These are phyloP conservation scores for Babesia bigemina DNA, from an alignment of 169 alveolate species.

Conservation along the genomic window DNA sequence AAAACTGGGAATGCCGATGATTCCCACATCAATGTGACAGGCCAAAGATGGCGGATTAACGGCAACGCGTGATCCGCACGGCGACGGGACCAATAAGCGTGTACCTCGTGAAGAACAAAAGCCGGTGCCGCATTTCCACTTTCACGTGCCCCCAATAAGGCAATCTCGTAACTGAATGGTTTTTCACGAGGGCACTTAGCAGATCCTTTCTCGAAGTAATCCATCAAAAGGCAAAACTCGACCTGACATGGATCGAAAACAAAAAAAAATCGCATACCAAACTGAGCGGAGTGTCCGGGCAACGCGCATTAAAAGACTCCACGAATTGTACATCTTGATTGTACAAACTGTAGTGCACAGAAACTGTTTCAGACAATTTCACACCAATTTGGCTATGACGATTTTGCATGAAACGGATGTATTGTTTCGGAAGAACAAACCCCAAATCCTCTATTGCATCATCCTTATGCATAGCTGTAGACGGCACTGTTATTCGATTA, in stretches of 20 bases:
- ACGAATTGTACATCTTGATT: slow-evolving; percentile 77
- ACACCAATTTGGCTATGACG: slow-evolving; percentile 73
- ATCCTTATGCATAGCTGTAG: slow-evolving; percentile 61
- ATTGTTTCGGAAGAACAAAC: slow-evolving; percentile 75
- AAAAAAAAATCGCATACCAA: slow-evolving; percentile 18
- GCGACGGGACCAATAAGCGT: slow-evolving; percentile 76
- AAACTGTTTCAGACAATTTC: slow-evolving; percentile 71
- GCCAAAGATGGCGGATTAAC: slow-evolving; percentile 83
- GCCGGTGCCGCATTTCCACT: slow-evolving; percentile 64
- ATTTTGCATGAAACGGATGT: slow-evolving; percentile 81
- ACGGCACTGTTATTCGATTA: slow-evolving; percentile 51
- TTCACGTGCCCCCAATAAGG: slow-evolving; percentile 51
- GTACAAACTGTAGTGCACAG: slow-evolving; percentile 78
- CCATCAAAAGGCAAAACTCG: slow-evolving; percentile 73
- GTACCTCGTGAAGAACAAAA: slow-evolving; percentile 63
- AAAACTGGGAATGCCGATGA: slow-evolving; percentile 82
- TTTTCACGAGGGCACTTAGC: slow-evolving; percentile 54
- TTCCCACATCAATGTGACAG: slow-evolving; percentile 78
- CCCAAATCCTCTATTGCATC: slow-evolving; percentile 43
- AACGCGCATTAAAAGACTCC: slow-evolving; percentile 66
- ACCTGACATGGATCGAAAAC: background rate
- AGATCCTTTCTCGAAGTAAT: slow-evolving; percentile 73
- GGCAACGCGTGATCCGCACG: slow-evolving; percentile 82
- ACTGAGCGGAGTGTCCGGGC: slow-evolving; percentile 44
- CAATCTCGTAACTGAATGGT: slow-evolving; percentile 61